phyloP scores from a whole-genome alignment of 2,329 filamentous ascomycete species.

The Ascochyta clinopodiicola region DNA sequence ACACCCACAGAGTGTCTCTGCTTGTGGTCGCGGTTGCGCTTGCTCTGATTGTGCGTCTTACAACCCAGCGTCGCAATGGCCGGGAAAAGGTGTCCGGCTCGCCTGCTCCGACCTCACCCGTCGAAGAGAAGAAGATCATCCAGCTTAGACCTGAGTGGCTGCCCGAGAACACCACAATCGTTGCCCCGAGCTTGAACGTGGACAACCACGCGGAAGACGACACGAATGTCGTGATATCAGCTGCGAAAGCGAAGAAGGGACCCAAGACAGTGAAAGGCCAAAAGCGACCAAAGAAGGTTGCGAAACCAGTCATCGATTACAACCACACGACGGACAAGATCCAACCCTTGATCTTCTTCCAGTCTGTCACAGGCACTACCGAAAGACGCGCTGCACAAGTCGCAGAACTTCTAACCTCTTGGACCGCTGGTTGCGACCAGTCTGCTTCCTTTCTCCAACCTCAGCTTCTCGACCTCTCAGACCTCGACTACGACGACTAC shows the following conservation, averaged over 20 bases:
- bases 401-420: conserved; percentile 60
- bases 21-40: conserved; percentile 42
- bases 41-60: conserved; percentile 38
- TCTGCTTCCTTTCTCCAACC: conserved; percentile 60
- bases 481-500: conserved; percentile 91
- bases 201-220: conserved; percentile 42
- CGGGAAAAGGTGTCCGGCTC: conserved; percentile 40
- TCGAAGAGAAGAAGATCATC: conserved; percentile 40
- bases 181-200: conserved; percentile 26
- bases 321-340: conserved; percentile 55
- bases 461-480: conserved; percentile 76
- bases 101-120: conserved; percentile 40
- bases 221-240: conserved; percentile 23
- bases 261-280: conserved; percentile 51
- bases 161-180: conserved; percentile 40
- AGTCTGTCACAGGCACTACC: conserved; percentile 84
- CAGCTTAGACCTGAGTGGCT: conserved; percentile 46
- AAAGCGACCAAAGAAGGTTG: conserved; percentile 31
- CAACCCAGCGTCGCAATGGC: conserved; percentile 33
- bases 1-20: conserved; percentile 43
- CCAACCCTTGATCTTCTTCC: conserved; percentile 85
- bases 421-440: conserved; percentile 41
- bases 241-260: conserved; percentile 35
- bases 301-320: conserved; percentile 28
- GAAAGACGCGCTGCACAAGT: conserved; percentile 74